Evolutionary conservation across 2,329 filamentous ascomycete genomes (phyloP).

Genomic region (Xylaria digitata): DNA sequence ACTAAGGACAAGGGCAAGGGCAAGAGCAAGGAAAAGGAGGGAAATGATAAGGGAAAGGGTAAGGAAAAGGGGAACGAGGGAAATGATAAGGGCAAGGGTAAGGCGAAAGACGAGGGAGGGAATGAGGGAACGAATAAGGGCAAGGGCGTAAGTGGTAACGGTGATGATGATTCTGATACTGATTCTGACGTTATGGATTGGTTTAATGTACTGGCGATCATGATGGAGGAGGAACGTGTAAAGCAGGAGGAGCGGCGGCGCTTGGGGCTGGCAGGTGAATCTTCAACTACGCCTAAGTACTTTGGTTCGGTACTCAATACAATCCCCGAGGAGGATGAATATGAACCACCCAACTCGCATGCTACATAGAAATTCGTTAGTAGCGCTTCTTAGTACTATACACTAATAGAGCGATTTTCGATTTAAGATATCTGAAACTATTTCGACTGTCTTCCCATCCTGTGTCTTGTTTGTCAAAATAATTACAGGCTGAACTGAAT

Average conservation of each 20-base stretch:
- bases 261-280: no score
- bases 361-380: neutral
- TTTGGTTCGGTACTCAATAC: neutral
- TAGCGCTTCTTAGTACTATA: constrained; percentile 12
- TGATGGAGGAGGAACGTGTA: neutral
- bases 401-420: neutral
- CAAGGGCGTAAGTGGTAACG: neutral
- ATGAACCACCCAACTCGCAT: no score
- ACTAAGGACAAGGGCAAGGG: no score
- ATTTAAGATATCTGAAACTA: neutral
- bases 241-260: no score
- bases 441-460: no score
- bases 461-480: neutral
- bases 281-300: no score
- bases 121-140: neutral
- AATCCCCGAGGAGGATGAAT: neutral
- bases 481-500: neutral
- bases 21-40: no score
- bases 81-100: neutral
- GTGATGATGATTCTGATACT: neutral
- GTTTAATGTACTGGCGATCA: neutral
- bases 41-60: neutral
- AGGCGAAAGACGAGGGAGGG: neutral
- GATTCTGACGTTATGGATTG: no score
- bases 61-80: neutral